Conservation (phyloP, 495 filamentous ascomycete species). For the Geoglossum glabrum region DNA sequence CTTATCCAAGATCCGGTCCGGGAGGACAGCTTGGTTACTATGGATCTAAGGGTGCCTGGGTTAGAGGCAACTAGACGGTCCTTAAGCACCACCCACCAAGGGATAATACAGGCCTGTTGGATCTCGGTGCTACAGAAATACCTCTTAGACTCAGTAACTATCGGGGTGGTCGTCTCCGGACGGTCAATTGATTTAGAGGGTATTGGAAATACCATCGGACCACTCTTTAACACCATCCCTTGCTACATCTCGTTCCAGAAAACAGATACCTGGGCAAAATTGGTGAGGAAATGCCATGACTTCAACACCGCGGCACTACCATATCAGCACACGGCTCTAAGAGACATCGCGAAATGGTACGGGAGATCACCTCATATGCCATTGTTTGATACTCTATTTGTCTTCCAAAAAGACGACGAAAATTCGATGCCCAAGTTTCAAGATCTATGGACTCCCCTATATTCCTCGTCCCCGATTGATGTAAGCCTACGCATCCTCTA, state of each 20-base stretch:
- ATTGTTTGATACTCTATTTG: conserved; percentile 71
- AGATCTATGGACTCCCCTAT: conserved; percentile 33
- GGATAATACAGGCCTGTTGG: conserved; percentile 55
- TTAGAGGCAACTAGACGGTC: conserved; percentile 27
- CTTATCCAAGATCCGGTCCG: background rate
- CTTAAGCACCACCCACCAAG: conserved; percentile 54
- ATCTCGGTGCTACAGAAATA: conserved; percentile 28
- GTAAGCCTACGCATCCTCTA: conserved; percentile 14
- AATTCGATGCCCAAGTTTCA: conserved; percentile 9
- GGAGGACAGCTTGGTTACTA: background rate
- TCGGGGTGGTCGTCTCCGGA: conserved; percentile 53
- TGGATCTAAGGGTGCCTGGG: background rate
- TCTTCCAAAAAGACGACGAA: conserved; percentile 42
- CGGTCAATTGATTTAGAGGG: conserved; percentile 42
- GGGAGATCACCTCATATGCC: conserved; percentile 28
- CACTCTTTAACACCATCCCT: conserved; percentile 81
- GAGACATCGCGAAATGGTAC: conserved; percentile 54
- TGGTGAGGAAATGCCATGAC: conserved; percentile 35
- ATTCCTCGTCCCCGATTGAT: conserved; percentile 29
- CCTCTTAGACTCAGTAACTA: conserved; percentile 20
- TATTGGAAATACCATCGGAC: conserved; percentile 54
- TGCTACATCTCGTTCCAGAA: conserved; percentile 29
- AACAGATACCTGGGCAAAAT: conserved; percentile 27
- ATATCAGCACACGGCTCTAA: conserved; percentile 51
- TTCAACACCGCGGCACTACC: conserved; percentile 37